Base-by-base conservation (phyloP, 371 early-diverging fungal genomes). In the Syncephalis fuscata region DNA sequence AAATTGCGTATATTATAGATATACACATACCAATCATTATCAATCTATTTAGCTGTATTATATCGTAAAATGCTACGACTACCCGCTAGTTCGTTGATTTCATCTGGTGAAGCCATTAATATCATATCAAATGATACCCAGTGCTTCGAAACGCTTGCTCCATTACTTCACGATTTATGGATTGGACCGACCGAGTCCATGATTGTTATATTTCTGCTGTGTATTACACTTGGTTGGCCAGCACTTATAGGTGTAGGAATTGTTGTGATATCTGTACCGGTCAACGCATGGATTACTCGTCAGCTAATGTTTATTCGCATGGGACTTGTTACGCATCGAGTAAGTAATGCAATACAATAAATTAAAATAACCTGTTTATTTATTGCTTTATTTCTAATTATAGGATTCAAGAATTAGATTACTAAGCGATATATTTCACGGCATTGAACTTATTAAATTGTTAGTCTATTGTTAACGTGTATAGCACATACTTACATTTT, bases 161-260 rank as follows among this genome's bases (percentile, higher is more conserved):
- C 63, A 0, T 63, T 63, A 32, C 44, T 46, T 37, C 36, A 56
- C 10, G 59, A 55, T 36, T 51, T 55, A 9, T 45, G 56, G 26
- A 43, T 59, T 32, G 63, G 63, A 25, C 63, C 63, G 0, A 0
- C 59, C 32, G 60, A 63, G 48, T 54, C 43, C 44, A 51, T 57
- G 7, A 25, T 59, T 1, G 67, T 74, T 15, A 63, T 78, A 44
- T 66, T 64, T 54, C 72, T 80, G 44, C 59, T 80, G 36, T 77
- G 74, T 64, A 49, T 54, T 9, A 64, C 72, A 3, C 62, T 80
- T 26, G 78, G 71, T 0, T 61, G 61, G 2, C 59, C 77, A 4
- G 64, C 74, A 27, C 64, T 78, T 50, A 69, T 72, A 2, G 81
- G 81, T 9, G 62, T 78, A n/a, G 59, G 63, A 16, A 65, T 72